Base-by-base conservation (phyloP, 768 basidiomycete species). In the Phylloporus scabripes region DNA sequence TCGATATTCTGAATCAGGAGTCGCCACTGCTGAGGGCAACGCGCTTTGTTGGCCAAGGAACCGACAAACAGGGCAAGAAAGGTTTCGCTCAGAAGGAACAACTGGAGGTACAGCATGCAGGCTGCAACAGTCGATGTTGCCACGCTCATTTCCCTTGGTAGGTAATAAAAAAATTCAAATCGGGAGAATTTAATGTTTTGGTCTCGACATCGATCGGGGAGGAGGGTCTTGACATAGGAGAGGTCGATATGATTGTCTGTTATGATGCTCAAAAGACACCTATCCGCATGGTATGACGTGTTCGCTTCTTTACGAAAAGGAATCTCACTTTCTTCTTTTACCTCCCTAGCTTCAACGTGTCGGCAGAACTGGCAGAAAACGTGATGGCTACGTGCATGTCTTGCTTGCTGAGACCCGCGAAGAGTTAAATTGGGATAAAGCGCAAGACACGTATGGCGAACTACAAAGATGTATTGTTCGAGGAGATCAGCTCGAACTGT, bases 121-220 rank as follows among this genome's bases (percentile, higher is more conserved):
- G 17, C 46, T 45, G 18, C 38, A n/a, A 10, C 49, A n/a, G 17
- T 24, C 20, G 15, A 40, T 51, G n/a, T 23, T 40, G 36, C n/a
- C 56, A 26, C 9, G 8, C 53, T 55, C 39, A 45, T 45, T 54
- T 15, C 29, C 32, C 14, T 10, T 10, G 50, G 2, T 55, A 97
- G 93, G 77, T 90, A 28, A 90, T 99, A 60, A 72, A 82, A 50
- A 80, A 81, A 54, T 98, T 99, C 74, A 93, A 93, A 64, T 71
- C 70, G 4, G 92, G 92, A 10, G 83, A 83, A 50, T 92, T 80
- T 65, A 99, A 99, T 58, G 83, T 96, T 32, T 72, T 99, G 10
- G 95, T 99, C 7, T 87, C 94, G 1, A 98, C 96, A 5, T 95
- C 88, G 4, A 92, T 99, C 47, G 96, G 96, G 18, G 96, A 99